phyloP scores from a whole-genome alignment of 2,329 filamentous ascomycete genomes.

The Phaeosphaeria sp. region DNA sequence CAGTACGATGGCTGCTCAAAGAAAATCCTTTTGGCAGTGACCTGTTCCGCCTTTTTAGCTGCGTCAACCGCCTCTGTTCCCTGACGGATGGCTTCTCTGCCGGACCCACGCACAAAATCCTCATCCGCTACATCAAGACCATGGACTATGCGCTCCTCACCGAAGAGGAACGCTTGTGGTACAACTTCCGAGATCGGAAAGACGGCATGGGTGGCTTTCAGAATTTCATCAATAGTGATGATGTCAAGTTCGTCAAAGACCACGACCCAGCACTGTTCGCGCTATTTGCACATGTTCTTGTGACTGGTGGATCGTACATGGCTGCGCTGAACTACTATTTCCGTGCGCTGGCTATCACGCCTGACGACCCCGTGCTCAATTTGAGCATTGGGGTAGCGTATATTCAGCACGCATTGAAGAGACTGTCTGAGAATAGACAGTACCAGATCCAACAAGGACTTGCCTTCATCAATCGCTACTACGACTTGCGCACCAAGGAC shows the following conservation, averaged over 20 bases:
- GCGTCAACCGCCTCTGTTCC: constrained; percentile 77
- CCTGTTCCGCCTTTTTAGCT: constrained; percentile 81
- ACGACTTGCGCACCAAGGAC: constrained; percentile 61
- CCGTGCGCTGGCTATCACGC: constrained; percentile 69
- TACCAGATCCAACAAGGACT: constrained; percentile 86
- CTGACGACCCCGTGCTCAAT: constrained; percentile 77
- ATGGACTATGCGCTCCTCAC: constrained; percentile 75
- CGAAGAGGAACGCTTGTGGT: constrained; percentile 55
- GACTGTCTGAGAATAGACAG: constrained; percentile 88
- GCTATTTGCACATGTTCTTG: constrained; percentile 89
- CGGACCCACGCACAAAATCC: constrained; percentile 85
- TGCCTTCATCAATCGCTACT: constrained; percentile 78
- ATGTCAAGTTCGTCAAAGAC: constrained; percentile 48
- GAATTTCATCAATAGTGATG: constrained; percentile 46
- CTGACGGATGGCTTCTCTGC: constrained; percentile 78
- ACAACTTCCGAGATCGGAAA: constrained; percentile 45
- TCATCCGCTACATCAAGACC: constrained; percentile 87
- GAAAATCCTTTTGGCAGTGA: constrained; percentile 81
- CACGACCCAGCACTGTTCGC: constrained; percentile 80
- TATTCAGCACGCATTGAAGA: constrained; percentile 86
- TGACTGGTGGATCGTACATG: constrained; percentile 80
- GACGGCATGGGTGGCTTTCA: constrained; percentile 49
- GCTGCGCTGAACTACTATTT: constrained; percentile 90
- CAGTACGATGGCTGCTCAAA: constrained; percentile 83
- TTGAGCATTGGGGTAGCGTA: constrained; percentile 78